A percentile compares a stretch with the other conserved stretches of the same genome.
Evolutionary conservation across 2,329 filamentous ascomycete species (phyloP).

Genomic region (Bipolaris oryzae): DNA sequence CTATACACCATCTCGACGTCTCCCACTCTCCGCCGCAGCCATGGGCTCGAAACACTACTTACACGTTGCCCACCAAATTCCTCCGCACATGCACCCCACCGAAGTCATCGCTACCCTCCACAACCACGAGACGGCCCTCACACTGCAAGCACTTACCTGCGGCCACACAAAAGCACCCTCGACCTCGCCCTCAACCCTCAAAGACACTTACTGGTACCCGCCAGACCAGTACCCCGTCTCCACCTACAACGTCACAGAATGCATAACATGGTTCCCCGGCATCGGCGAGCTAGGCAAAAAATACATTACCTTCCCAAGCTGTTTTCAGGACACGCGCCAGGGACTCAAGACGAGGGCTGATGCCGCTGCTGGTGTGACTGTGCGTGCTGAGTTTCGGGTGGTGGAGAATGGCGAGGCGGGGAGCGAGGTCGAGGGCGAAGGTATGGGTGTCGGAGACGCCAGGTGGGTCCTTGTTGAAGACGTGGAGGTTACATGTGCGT

Average conservation of each 20-base stretch:
- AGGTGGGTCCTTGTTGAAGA: constrained; percentile 46
- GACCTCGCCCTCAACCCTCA: constrained; percentile 31
- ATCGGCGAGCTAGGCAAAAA: constrained; percentile 41
- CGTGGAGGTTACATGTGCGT: constrained; percentile 41
- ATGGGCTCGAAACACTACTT: constrained; percentile 43
- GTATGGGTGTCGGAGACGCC: constrained; percentile 40
- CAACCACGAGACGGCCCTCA: constrained; percentile 43
- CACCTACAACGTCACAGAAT: constrained; percentile 42
- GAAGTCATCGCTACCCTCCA: constrained; percentile 41
- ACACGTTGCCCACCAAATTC: constrained; percentile 40
- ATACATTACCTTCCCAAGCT: constrained; percentile 38
- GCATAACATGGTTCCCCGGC: constrained; percentile 37
- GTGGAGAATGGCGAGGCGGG: constrained; percentile 30
- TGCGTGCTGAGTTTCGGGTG: constrained; percentile 43
- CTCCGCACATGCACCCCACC: constrained; percentile 31
- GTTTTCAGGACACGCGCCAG: constrained; percentile 42
- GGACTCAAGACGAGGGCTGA: constrained; percentile 44
- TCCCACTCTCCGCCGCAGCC: too few species aligned
- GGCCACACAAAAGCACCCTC: constrained; percentile 33
- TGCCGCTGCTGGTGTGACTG: constrained; percentile 34
- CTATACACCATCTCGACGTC: background rate
- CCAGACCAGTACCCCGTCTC: constrained; percentile 34
- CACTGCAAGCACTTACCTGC: constrained; percentile 42
- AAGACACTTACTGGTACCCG: constrained; percentile 47
- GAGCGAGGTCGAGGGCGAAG: constrained; percentile 41